Evolutionary conservation across 352 stramenopile genomes (phyloP).

Genomic region (Pythium vanterpoolii): DNA sequence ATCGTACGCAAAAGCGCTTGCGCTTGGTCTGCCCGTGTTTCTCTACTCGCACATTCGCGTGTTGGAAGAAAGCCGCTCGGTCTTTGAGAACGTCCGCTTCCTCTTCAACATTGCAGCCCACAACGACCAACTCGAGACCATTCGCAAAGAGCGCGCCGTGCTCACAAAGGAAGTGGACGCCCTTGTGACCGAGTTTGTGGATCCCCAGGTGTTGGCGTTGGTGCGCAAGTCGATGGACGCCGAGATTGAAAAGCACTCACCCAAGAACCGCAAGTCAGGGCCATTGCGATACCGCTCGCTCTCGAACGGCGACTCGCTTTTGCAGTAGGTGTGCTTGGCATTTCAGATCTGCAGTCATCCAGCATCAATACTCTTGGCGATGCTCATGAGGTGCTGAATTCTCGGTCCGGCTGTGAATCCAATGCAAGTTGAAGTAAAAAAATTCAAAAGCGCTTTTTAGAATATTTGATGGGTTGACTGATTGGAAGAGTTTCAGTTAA

Average conservation of each 20-base stretch:
- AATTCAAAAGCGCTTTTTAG: neutral
- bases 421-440: slow-evolving; percentile 1
- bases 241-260: slow-evolving; percentile 15
- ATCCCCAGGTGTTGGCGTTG: slow-evolving; percentile 47
- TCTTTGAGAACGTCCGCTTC: slow-evolving; percentile 75
- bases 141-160: slow-evolving; percentile 49
- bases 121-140: slow-evolving; percentile 46
- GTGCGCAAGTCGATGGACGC: slow-evolving; percentile 39
- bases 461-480: neutral
- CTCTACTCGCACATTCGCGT: slow-evolving; percentile 80
- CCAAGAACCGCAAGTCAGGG: slow-evolving; percentile 16
- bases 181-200: slow-evolving; percentile 47
- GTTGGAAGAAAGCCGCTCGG: slow-evolving; percentile 70
- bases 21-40: slow-evolving; percentile 52
- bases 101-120: slow-evolving; percentile 69
- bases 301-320: slow-evolving; percentile 19
- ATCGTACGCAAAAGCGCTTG: slow-evolving; percentile 55
- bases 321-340: slow-evolving; percentile 10
- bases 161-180: slow-evolving; percentile 58
- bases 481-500: too few relatives aligned
- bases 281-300: slow-evolving; percentile 14
- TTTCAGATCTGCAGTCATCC: neutral
- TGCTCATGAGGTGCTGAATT: too few relatives aligned
- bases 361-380: neutral
- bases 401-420: too few relatives aligned